phyloP scores from a whole-genome alignment of 148 eudicot species.

The Polygonum maritimum region DNA sequence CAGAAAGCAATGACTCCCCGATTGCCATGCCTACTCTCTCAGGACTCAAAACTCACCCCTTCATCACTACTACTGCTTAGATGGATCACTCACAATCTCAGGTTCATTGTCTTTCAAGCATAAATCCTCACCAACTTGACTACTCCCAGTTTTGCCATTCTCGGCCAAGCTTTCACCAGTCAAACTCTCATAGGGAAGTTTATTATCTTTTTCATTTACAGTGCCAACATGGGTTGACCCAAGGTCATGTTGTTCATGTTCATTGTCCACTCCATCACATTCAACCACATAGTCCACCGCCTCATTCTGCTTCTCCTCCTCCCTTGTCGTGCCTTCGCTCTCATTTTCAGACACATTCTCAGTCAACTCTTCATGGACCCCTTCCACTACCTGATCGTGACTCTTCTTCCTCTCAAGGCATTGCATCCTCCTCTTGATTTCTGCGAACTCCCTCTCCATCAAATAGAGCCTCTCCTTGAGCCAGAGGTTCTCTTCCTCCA shows the following conservation, averaged over 20 bases:
- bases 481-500: constrained; percentile 83
- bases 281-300: constrained; percentile 26
- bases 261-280: neutral
- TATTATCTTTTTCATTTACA: constrained; percentile 8
- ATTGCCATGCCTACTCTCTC: too few species aligned
- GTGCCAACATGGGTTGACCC: constrained; percentile 2
- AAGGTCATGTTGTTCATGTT: constrained; percentile 6
- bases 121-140: constrained; percentile 9
- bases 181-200: constrained; percentile 11
- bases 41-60: neutral
- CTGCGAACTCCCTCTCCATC: constrained; percentile 86
- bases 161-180: neutral
- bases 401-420: constrained; percentile 42
- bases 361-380: constrained; percentile 56
- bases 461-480: constrained; percentile 76
- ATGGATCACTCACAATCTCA: neutral
- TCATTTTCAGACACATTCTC: constrained; percentile 76
- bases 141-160: constrained; percentile 1
- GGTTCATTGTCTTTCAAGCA: constrained; percentile 17
- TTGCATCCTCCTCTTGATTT: constrained; percentile 65
- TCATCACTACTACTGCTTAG: neutral
- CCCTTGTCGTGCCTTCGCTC: constrained; percentile 49
- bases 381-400: constrained; percentile 22
- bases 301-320: constrained; percentile 34
- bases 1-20: too few species aligned